Evolutionary conservation across 78 protist species (phyloP), one percentile per base, ranked within the genome.

Genomic region (Diacronema lutheri): DNA sequence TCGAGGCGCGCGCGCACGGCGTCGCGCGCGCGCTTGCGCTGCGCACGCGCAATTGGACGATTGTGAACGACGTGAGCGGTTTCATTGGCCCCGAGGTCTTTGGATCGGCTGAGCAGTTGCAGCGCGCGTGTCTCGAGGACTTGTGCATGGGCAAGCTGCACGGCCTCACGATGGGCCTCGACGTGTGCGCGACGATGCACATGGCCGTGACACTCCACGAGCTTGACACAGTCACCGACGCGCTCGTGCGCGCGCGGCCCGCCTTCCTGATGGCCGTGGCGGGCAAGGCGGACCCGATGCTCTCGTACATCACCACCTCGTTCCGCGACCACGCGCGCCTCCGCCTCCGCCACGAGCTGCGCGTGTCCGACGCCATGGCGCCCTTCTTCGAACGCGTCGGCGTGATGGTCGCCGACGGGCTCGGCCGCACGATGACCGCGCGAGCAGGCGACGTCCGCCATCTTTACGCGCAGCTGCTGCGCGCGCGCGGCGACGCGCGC

Each of bases 21-120:
- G 25, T 71, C 77, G 77, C 77, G 46, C 46, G 77, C 31, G 77
- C 55, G 31, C 46, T 71, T 3, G 23, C 23, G 3, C 25, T 14
- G 3, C 29, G 77, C 61, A 41, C 19, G 31, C 23, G 61, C 61
- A 14, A 41, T 13, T 44, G 55, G 55, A 71, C 77, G 31, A 14
- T 71, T 14, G 77, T 21, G 25, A 71, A 71, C 77, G 25, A 71
- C 4, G 77, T 71, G 25, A 13, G 25, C 23, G 77, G 77, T 3
- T 71, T 71, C 77, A 40, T 71, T 14, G 77, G 77, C 31, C 77
- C 77, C 25, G 77, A 71, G 77, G 46, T 40, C 25, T 71, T 71
- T 13, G 3, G 77, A 1, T 13, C 5, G 25, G 55, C 46, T 4
- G 77, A 21, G 77, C 77, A 21, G 55, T 4, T 14, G 55, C 25